These are phyloP conservation scores for Eucalyptus cloeziana DNA, from an alignment of 345 rosid genomes.

Conservation along the genomic window DNA sequence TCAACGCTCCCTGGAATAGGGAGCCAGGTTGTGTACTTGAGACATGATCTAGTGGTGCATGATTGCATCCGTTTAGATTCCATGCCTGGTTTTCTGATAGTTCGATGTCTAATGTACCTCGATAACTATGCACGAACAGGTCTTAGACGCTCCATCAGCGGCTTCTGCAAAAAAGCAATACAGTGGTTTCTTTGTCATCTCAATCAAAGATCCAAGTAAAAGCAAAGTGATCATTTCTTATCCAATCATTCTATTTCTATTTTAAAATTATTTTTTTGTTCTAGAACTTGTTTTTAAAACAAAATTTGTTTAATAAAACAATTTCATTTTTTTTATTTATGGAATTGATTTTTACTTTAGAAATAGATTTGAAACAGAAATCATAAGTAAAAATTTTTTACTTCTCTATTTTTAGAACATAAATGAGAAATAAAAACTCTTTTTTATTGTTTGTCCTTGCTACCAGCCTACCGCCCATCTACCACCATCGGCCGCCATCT, in stretches of 20 bases:
- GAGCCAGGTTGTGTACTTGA: not conserved
- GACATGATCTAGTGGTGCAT: not conserved
- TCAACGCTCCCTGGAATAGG: not conserved
- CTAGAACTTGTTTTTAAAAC: fast-evolving
- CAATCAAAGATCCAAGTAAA: too few relatives aligned
- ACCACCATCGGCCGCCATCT: fast-evolving
- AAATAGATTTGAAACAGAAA: too few relatives aligned
- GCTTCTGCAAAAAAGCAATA: not conserved
- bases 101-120: not conserved
- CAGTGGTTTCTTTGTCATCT: not conserved
- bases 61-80: not conserved
- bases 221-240: too few relatives aligned
- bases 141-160: not conserved
- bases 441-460: too few relatives aligned
- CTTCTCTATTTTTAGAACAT: too few relatives aligned
- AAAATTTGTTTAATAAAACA: fast-evolving
- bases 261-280: too few relatives aligned
- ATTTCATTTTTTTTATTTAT: too few relatives aligned
- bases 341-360: too few relatives aligned
- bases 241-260: too few relatives aligned
- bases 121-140: not conserved
- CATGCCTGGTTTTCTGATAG: not conserved
- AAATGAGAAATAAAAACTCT: too few relatives aligned
- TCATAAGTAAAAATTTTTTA: fast-evolving
- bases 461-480: fast-evolving